These are phyloP conservation scores for Penicillium janthinellum DNA, from an alignment of 2,329 filamentous ascomycete genomes.

Conservation along the genomic window DNA sequence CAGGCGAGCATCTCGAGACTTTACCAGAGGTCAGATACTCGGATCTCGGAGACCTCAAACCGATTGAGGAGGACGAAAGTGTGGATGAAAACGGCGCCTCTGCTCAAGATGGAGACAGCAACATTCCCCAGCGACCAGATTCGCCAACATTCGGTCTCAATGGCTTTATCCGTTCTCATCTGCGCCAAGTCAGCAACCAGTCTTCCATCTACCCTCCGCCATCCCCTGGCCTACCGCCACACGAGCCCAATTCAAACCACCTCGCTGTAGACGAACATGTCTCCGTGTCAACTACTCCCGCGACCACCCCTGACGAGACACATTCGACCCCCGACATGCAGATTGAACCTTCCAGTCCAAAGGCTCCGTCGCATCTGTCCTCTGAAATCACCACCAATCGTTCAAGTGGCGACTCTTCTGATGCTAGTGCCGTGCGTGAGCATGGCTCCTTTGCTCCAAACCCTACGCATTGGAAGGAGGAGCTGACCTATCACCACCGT, in stretches of 20 bases:
- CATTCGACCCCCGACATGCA: neutral
- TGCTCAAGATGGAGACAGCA: slow-evolving; percentile 5
- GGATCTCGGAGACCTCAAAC: slow-evolving; percentile 44
- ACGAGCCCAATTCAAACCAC: slow-evolving; percentile 22
- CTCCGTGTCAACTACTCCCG: neutral
- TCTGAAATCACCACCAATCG: slow-evolving; percentile 14
- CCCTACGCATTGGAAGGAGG: slow-evolving; percentile 50
- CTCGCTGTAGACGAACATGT: slow-evolving; percentile 7
- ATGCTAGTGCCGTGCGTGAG: slow-evolving; percentile 4
- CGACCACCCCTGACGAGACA: neutral
- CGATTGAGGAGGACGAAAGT: slow-evolving; percentile 40
- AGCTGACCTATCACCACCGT: slow-evolving; percentile 46
- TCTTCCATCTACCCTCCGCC: slow-evolving; percentile 73
- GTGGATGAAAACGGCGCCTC: slow-evolving; percentile 20
- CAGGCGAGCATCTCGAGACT: slow-evolving; percentile 34
- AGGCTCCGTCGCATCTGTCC: slow-evolving; percentile 14
- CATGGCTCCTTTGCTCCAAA: slow-evolving; percentile 11
- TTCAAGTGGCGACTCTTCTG: slow-evolving; percentile 20
- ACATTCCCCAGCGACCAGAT: slow-evolving; percentile 51
- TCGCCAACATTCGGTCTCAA: slow-evolving; percentile 84
- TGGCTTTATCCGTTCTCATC: slow-evolving; percentile 68
- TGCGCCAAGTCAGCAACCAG: slow-evolving; percentile 76
- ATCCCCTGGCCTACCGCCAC: slow-evolving; percentile 40
- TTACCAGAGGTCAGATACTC: slow-evolving; percentile 42
- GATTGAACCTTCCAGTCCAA: slow-evolving; percentile 9